Base-by-base conservation (phyloP, 495 filamentous ascomycete genomes). In the Lophiostoma macrostomum region DNA sequence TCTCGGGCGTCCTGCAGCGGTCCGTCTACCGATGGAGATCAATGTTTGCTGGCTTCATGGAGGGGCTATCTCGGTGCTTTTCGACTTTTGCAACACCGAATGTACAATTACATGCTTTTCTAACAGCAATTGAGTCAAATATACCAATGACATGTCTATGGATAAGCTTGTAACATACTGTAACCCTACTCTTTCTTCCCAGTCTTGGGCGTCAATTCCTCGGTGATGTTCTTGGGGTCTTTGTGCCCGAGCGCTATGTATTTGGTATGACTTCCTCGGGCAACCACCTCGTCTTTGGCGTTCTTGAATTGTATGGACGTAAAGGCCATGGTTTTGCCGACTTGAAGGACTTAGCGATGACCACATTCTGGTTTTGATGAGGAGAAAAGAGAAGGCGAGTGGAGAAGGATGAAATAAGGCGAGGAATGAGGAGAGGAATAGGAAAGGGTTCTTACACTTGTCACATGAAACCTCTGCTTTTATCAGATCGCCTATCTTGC, bases 241-340 rank as follows among this genome's bases (percentile, higher is more conserved):
- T 71, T 73, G 65, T 66, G 71, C 4, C 68, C 70, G 8, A 60
- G 39, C 3, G 70, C 63, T 11, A 73, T 60, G 37, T 70, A 73
- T 88, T 98, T 98, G 7, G 93, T 97, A 73, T 98, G 93, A 60
- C 91, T 96, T 19, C 93, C 93, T 53, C 91, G 73, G 2, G 93
- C 93, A 30, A 91, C 80, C 20, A 96, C 58, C 25, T 95, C 79
- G 10, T 86, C 83, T 54, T 87, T 80, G n/a, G 64, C 63, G 60
- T 96, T 91, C 23, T 68, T 75, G 68, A 98, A 97, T 11, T 74
- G 76, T 53, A 96, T 84, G 2, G 75, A 84, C 0, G 93, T 98
- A 62, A 81, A 98, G 12, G 93, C 93, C 18, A 98, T 74, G 0
- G 86, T 94, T 71, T 93, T 96, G 35, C 93, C 93, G 60, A 96